Evolutionary conservation across 371 early-diverging fungal species (phyloP), one percentile per base, ranked within the genome.

Genomic region (Lichtheimia ramosa): DNA sequence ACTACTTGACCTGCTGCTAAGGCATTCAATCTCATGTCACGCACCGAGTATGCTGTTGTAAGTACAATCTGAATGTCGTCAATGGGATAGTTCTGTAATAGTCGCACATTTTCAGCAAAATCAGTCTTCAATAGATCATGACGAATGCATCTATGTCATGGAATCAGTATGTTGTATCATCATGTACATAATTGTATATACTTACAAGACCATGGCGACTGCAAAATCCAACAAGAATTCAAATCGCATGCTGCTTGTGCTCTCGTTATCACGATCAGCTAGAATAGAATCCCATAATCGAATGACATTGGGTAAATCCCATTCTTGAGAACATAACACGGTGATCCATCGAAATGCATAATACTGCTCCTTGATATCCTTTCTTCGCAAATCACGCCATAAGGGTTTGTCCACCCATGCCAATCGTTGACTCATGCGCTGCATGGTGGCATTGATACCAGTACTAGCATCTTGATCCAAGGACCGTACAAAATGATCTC

Each of bases 331-430:
- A 43, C 90, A 88, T 41, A 92, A 66, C 3, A 92, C 92, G 3
- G 93, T 89, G 53, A 93, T 73, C 95, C 95, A 95, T 0, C 94
- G 84, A 66, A 95, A 89, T 13, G 90, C 85, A 73, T 89, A 95
- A 61, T 88, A 92, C 41, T 88, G 87, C 24, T 92, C 89, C 50
- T 89, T 82, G 48, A 92, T 77, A 54, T 84, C 84, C 60, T 90
- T 89, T 53, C 84, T 76, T 68, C 77, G 69, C 51, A 92, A 54
- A 64, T 91, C 83, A 25, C 76, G 63, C 82, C 83, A 88, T 3
- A 92, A 66, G 5, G 84, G 75, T n/a, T 74, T 74, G 65, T 90
- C 89, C 43, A 81, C 69, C 70, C 80, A 74, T 23, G 75, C 58
- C 23, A 92, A 57, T 7, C 85, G 74, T 5, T 67, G 66, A 53